Base-by-base conservation (phyloP, 345 rosid species). In the Odontarrhena argentea region DNA sequence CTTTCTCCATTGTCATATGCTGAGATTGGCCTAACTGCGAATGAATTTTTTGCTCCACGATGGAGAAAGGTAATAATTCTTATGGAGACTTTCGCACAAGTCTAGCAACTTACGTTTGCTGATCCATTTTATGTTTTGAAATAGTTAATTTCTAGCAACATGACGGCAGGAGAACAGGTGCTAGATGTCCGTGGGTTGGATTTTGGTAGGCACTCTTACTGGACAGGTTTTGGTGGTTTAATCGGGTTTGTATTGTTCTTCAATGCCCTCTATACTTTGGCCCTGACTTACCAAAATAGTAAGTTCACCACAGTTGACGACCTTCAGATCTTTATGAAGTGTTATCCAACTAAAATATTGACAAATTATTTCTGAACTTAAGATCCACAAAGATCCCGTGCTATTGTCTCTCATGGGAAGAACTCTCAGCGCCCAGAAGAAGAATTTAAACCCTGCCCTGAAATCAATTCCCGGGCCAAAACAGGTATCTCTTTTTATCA, bases 1-100 rank as follows among this genome's bases (percentile, higher is more conserved):
- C 53, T 89, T 36, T 85, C 86, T 56, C 93, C 93, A 7, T 45
- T 85, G 79, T 62, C 91, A 25, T 89, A 85, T 70, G 92, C 82
- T 18, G 82, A 81, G 60, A 83, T 86, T 59, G 91, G 87, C 40
- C 51, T 89, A 34, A 74, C 87, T 8, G 55, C 85, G 13, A 89
- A 86, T 55, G 93, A 89, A 63, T 84, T 89, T 64, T 77, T 71
- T 7, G 79, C 89, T 28, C 83, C 87, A 35, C 83, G 91, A n/a
- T 89, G 93, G 96, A 57, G 80, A 71, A 70, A 83, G 82, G 82
- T 79, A 67, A 43, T 41, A 37, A 22, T 55, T 2, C 26, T 47
- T 57, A 24, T n/a, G 36, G 61, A 8, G 32, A 42, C 49, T 58
- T 46, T 55, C 38, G 48, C 40, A 25, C 18, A 9, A 11, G 26